Base-by-base conservation (phyloP, 1,139 yeast species). In the Nadsonia commutata region DNA sequence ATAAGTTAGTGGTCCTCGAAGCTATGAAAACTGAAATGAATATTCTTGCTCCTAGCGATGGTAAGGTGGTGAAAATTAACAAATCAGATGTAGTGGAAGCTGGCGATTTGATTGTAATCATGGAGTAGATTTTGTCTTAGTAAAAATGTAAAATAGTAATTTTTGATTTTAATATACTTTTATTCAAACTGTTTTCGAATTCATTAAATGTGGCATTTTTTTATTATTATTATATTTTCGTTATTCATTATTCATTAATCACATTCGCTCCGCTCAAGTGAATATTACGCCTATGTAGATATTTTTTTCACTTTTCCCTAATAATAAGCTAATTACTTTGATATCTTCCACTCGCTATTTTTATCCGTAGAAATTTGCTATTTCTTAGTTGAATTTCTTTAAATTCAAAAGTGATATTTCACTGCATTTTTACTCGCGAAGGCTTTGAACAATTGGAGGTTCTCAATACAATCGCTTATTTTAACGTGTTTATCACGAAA, bases 11-110 rank as follows among this genome's bases (percentile, higher is more conserved):
- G 49, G 85, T 90, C 43, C 84, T 90, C 46, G 97, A 90, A 62
- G 97, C 97, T 44, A 90, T 90, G 97, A 90, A 90, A 69, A 90
- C 98, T 1, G 98, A 90, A 62, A 86, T 90, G 95, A 74, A 78
- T 42, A 94, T 88, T 38, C 68, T 65, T 47, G 77, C 96, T 17
- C 72, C 94, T 2, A 70, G 63, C 43, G 68, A 65, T 8, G 97
- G 97, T 53, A 83, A 74, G 57, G 90, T 90, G 18, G 64, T 76
- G 43, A 83, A 84, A 65, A 70, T 90, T 27, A 27, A 11, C 16
- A 40, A 66, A 77, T 47, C 94, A 54, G 95, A 85, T 56, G 81
- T 85, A 79, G 94, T 86, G 39, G 95, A 85, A 48, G 86, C 95
- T 21, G 95, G 95, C 50, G 33, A 27, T 27, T 27, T 27, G 95